Conservation (phyloP, 2,329 filamentous ascomycete species). For the Nemania sp. region DNA sequence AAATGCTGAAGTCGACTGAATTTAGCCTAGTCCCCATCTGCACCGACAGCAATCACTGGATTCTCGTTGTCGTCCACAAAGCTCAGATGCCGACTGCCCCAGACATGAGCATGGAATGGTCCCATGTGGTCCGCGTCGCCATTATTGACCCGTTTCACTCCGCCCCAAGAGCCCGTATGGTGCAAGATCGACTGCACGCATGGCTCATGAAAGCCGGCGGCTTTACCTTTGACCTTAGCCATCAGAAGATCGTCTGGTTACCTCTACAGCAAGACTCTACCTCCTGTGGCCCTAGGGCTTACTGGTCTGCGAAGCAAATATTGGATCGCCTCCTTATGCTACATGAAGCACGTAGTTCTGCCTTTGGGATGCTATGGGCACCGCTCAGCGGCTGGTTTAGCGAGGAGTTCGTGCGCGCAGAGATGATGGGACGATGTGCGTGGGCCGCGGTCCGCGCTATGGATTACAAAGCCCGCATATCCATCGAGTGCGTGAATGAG, state of each 20-base stretch:
- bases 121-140: slow-evolving; percentile 23
- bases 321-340: slow-evolving; percentile 29
- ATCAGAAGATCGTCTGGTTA: slow-evolving; percentile 16
- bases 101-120: slow-evolving; percentile 2
- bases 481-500: slow-evolving; percentile 30
- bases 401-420: slow-evolving; percentile 30
- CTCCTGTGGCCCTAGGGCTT: slow-evolving; percentile 33
- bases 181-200: neutral
- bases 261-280: slow-evolving; percentile 25
- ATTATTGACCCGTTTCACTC: slow-evolving; percentile 27
- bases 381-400: slow-evolving; percentile 32
- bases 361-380: too few species aligned
- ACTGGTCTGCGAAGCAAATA: slow-evolving; percentile 32
- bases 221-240: slow-evolving; percentile 12
- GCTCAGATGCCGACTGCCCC: neutral
- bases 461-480: slow-evolving; percentile 31
- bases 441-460: slow-evolving; percentile 23
- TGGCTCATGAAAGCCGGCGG: slow-evolving; percentile 1
- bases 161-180: neutral
- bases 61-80: slow-evolving; percentile 30
- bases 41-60: slow-evolving; percentile 29
- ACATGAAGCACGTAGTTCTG: slow-evolving; percentile 2
- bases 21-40: slow-evolving; percentile 33
- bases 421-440: slow-evolving; percentile 36
- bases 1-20: slow-evolving; percentile 15